phyloP scores from a whole-genome alignment of 768 basidiomycete species.

The Gautieria morchelliformis region DNA sequence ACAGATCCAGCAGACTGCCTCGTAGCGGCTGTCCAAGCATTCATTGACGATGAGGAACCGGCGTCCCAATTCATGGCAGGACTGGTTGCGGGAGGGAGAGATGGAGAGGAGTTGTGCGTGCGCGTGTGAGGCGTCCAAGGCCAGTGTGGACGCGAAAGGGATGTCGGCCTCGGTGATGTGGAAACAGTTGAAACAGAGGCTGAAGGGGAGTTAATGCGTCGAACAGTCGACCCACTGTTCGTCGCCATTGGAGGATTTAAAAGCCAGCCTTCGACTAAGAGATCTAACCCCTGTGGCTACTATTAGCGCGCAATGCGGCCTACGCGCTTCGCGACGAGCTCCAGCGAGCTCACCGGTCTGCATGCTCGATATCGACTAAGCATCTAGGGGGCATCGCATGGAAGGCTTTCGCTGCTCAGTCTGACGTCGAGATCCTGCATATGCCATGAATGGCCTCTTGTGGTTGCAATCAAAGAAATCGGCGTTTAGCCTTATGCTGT shows the following conservation, averaged over 20 bases:
- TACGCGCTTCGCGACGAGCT: no score
- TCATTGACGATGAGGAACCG: not conserved
- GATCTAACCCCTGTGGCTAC: not conserved
- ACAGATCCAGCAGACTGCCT: not conserved
- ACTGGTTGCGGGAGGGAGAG: not conserved
- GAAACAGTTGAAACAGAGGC: not conserved
- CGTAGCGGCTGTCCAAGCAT: not conserved
- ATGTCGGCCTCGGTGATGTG: not conserved
- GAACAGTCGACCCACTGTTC: not conserved
- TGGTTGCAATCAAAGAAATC: no score
- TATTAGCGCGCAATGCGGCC: not conserved
- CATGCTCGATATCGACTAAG: no score
- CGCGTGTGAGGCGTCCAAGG: slow-evolving; percentile 1
- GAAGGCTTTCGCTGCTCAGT: no score
- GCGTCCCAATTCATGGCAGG: slow-evolving; percentile 2
- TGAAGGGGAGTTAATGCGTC: not conserved
- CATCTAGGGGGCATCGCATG: no score
- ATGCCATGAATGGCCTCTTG: no score
- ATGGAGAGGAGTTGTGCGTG: not conserved
- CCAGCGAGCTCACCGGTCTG: no score
- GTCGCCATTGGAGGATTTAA: not conserved
- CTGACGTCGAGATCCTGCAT: no score
- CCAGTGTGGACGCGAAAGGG: slow-evolving; percentile 1
- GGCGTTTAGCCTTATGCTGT: no score
- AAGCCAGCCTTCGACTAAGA: not conserved